Evolutionary conservation across 2,329 filamentous ascomycete species (phyloP), one percentile per base, ranked within the genome.

Genomic region (Verticillium dahliae): DNA sequence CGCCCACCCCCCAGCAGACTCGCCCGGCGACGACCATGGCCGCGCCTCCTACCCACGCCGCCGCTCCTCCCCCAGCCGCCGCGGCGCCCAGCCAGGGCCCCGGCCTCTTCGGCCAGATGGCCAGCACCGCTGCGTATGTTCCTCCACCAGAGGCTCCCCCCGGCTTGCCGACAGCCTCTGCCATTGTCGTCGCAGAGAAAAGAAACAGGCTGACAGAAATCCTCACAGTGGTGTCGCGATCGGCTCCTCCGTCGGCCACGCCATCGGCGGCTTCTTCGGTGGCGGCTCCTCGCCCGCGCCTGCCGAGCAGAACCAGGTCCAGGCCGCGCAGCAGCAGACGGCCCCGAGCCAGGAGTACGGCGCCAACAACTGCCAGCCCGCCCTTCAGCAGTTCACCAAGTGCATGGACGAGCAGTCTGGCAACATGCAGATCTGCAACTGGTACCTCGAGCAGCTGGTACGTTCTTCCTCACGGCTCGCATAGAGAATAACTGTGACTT

Each of bases 351-450:
- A 81, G 75, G 80, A 81, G 75, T 81, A 78, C 72, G 75, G 78
- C 72, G 67, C 70, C 65, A 83, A 78, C 76, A 90, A 90, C 75
- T 99, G 95, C 80, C 86, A 87, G 66, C 85, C 82, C 60, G 92
- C 95, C 69, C 87, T 92, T 60, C 86, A 88, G 77, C 86, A 85
- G 78, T 98, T 99, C 84, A 93, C 92, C 71, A 90, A 89, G 81
- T 99, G 95, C 84, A 90, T 99, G 89, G 93, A 98, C 76, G 91
- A 98, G 73, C 90, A 99, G 77, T 81, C 87, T 74, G 95, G 95
- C 69, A 92, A 95, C 79, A 87, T 99, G 89, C 89, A 90, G 74
- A 96, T 97, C 74, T 99, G 95, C 81, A 90, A 90, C 68, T 99
- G 94, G 93, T 99, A 99, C 77, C 81, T 99, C 70, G 95, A 99